Conservation (phyloP, 768 basidiomycete genomes). For the Cystofilobasidium bisporidii region DNA sequence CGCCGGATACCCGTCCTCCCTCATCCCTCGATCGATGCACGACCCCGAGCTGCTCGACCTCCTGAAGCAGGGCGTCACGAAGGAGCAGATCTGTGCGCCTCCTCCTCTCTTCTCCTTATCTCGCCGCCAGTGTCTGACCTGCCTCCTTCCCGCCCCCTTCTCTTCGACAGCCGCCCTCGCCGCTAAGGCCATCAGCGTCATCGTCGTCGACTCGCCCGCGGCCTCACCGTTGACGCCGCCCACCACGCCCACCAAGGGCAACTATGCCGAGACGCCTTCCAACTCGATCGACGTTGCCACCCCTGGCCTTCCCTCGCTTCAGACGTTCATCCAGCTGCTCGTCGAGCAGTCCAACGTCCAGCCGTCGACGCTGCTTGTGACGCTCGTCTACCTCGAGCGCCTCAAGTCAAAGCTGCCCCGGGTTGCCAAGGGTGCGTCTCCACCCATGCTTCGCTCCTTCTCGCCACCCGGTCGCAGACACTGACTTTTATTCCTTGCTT, state of each 20-base stretch:
- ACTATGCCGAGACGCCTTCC: constrained; percentile 12
- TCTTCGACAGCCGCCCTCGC: constrained; percentile 54
- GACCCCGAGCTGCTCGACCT: constrained; percentile 71
- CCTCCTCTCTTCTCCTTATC: neutral
- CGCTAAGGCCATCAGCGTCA: constrained; percentile 62
- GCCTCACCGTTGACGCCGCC: constrained; percentile 57
- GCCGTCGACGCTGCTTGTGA: constrained; percentile 78
- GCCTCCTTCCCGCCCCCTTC: neutral
- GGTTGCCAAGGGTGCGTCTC: constrained; percentile 66
- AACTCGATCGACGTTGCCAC: constrained; percentile 13
- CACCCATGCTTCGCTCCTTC: neutral
- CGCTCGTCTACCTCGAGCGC: constrained; percentile 83
- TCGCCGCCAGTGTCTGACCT: neutral
- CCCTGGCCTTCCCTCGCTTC: constrained; percentile 49
- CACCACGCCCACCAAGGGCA: constrained; percentile 51
- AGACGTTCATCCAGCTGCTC: constrained; percentile 73
- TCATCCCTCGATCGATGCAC: constrained; percentile 64
- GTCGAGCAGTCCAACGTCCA: constrained; percentile 77
- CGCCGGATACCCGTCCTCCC: constrained; percentile 57
- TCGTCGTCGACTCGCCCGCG: constrained; percentile 52
- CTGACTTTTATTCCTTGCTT: constrained; percentile 24
- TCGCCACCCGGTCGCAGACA: neutral
- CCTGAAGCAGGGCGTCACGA: constrained; percentile 63
- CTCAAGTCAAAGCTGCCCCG: constrained; percentile 67
- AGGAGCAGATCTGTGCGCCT: constrained; percentile 65